Percentiles rank a stretch among this genome's conserved stretches.
These are phyloP conservation scores for Capsicum chinense DNA, from an alignment of 257 asterid species.

Conservation along the genomic window DNA sequence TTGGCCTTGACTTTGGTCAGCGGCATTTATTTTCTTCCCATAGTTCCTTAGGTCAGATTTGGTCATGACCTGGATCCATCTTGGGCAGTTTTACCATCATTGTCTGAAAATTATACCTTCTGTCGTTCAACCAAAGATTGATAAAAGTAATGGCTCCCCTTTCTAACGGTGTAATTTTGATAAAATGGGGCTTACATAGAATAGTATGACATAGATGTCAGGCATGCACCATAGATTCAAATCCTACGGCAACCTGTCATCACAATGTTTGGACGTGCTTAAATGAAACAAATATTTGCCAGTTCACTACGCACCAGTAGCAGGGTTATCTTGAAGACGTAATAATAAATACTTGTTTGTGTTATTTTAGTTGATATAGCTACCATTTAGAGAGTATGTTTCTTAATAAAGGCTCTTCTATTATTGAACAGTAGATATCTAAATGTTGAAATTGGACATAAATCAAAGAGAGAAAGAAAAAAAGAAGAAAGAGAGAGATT, in stretches of 20 bases:
- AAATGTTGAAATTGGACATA: background rate
- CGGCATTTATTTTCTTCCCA: background rate
- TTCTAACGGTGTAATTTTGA: background rate
- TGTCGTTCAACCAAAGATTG: slow-evolving; percentile 6
- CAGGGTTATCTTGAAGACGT: background rate
- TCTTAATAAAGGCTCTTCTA: background rate
- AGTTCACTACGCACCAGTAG: slow-evolving; percentile 18
- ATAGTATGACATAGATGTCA: background rate
- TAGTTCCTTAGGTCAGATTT: slow-evolving; percentile 14
- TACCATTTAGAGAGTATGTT: background rate
- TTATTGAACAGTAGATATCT: background rate
- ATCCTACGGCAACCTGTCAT: background rate
- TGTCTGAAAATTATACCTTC: slow-evolving; percentile 16
- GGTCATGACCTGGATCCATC: slow-evolving; percentile 14
- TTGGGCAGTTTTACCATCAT: slow-evolving; percentile 8
- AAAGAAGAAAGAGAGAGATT: background rate
- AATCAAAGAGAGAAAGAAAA: background rate
- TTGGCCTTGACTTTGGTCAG: slow-evolving; percentile 3
- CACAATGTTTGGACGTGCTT: background rate
- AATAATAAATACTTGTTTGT: background rate
- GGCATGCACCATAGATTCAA: background rate
- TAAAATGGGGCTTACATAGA: slow-evolving; percentile 5
- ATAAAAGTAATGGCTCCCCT: background rate
- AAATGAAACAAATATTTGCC: background rate
- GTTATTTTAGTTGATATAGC: background rate